A percentile compares a stretch with the other conserved stretches of the same genome.
Conservation (phyloP, 192 early-diverging fungal species). For the Coemansia sp. region DNA sequence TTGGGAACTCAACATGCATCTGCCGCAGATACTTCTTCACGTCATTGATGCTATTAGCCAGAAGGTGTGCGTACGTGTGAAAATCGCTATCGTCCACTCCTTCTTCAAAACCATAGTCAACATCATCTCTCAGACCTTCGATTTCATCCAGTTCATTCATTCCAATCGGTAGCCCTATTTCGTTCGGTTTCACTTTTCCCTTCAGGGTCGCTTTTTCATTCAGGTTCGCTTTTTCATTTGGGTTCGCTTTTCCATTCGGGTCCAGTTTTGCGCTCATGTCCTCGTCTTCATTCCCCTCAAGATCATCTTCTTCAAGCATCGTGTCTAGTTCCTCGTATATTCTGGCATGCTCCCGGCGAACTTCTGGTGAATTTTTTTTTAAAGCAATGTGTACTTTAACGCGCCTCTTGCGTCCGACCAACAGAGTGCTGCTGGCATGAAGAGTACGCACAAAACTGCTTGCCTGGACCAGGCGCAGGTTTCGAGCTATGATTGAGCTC, state of each 20-base stretch:
- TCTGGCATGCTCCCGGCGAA: constrained; percentile 35
- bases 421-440: constrained; percentile 28
- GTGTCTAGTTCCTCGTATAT: constrained; percentile 42
- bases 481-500: constrained; percentile 15
- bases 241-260: no score
- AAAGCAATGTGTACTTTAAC: background rate
- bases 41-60: constrained; percentile 46
- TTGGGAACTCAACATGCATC: constrained; percentile 48
- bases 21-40: constrained; percentile 49
- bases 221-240: no score
- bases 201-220: no score
- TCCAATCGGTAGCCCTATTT: no score
- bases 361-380: background rate
- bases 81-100: constrained; percentile 29
- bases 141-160: no score
- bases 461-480: constrained; percentile 10
- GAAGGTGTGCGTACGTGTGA: constrained; percentile 40
- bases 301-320: background rate
- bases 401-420: constrained; percentile 31
- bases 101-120: no score
- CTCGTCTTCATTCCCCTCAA: no score
- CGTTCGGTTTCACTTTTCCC: no score
- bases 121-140: no score
- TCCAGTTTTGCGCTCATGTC: no score
- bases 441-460: constrained; percentile 10